A percentile compares a stretch with the other conserved stretches of the same genome.
phyloP scores from a whole-genome alignment of 495 filamentous ascomycete species.

The Lineolata rhizophorae region DNA sequence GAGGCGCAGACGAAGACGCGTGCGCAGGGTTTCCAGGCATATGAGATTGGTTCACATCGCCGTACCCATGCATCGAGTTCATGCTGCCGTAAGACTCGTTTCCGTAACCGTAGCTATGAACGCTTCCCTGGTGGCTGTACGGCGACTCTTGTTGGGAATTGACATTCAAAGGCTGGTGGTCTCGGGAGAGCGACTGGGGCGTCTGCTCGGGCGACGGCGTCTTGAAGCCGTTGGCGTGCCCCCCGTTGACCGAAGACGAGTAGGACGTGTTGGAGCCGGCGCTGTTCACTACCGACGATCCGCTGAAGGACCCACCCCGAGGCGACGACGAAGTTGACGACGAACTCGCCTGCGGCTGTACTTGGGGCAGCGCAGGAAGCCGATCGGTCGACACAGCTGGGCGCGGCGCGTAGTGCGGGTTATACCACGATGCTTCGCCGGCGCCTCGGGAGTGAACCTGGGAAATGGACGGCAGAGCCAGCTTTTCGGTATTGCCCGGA shows the following conservation, averaged over 20 bases:
- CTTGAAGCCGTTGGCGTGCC: conserved; percentile 20
- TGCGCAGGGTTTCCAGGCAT: conserved; percentile 67
- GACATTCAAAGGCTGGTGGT: conserved; percentile 11
- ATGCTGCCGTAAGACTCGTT: conserved; percentile 38
- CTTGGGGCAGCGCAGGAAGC: conserved; percentile 53
- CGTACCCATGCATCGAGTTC: conserved; percentile 65
- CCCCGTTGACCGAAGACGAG: conserved; percentile 28
- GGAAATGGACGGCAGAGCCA: conserved; percentile 91
- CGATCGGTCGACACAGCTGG: conserved; percentile 52
- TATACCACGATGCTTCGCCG: conserved; percentile 58
- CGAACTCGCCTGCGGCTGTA: conserved; percentile 34
- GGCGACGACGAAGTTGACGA: conserved; percentile 45
- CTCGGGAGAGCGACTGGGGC: conserved; percentile 12
- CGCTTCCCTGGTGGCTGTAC: conserved; percentile 8
- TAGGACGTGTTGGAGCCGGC: conserved; percentile 22
- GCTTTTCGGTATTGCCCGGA: conserved; percentile 91
- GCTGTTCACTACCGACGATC: conserved; percentile 22
- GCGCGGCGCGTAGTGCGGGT: conserved; percentile 45
- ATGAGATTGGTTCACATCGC: conserved; percentile 63
- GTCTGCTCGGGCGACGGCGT: conserved; percentile 26
- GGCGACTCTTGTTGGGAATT: conserved; percentile 13
- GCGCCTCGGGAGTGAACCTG: conserved; percentile 79
- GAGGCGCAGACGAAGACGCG: conserved; percentile 59
- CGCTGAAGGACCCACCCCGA: conserved; percentile 44
- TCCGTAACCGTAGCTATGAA: conserved; percentile 11